phyloP scores from a whole-genome alignment of 345 rosid genomes.

The Eucalyptus erythrocorys region DNA sequence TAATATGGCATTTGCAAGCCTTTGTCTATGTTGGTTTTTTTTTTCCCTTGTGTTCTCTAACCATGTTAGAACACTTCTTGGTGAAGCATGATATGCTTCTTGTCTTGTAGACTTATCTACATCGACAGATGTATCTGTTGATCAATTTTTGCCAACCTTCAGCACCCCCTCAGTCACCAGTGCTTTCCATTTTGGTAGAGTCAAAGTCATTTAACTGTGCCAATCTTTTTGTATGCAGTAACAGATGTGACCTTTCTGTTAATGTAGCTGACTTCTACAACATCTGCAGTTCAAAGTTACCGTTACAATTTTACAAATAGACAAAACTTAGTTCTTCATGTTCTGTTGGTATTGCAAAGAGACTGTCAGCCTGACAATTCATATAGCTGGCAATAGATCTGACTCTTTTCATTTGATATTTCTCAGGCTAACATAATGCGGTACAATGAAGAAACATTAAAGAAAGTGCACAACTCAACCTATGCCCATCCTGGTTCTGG shows the following conservation, averaged over 20 bases:
- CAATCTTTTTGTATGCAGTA: neutral
- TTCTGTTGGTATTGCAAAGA: neutral
- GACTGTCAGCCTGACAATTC: neutral
- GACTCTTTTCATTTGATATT: neutral
- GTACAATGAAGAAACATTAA: conserved; percentile 56
- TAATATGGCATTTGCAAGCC: neutral
- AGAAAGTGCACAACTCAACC: conserved; percentile 29
- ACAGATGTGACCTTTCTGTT: neutral
- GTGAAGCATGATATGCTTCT: neutral
- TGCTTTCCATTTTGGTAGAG: neutral
- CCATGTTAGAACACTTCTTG: neutral
- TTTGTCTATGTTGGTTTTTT: neutral
- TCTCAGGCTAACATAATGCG: conserved; percentile 70
- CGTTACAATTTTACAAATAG: neutral
- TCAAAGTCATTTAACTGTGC: neutral
- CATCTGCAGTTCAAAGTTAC: neutral
- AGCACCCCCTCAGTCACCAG: neutral
- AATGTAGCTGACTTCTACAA: neutral
- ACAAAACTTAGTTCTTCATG: neutral
- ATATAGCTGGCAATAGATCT: neutral
- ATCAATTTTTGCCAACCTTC: neutral
- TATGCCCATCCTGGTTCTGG: conserved; percentile 27
- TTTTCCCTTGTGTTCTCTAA: neutral
- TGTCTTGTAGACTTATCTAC: neutral
- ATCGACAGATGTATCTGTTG: neutral